Base-by-base conservation (phyloP, 208 protist species). In the Leishmania turanica region DNA sequence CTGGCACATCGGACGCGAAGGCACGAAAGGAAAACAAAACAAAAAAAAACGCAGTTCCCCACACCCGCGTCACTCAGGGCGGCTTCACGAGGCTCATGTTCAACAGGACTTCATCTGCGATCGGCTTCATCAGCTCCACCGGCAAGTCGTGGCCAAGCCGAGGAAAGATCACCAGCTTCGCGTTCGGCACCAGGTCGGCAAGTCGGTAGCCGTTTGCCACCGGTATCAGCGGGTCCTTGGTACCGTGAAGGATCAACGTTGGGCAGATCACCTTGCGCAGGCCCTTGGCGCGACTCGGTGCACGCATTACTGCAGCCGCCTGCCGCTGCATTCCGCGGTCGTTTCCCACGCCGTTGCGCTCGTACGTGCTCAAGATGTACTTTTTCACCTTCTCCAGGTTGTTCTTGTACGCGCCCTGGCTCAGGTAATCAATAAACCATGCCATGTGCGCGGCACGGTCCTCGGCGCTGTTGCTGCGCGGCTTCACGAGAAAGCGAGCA, bases 111-210 rank as follows among this genome's bases (percentile, higher is more conserved):
- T 95, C 88, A 5, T 90, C 83, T 42, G 83, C 83, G 31, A 97
- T 79, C 6, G 83, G 70, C 8, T 51, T 49, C 37, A 89, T 75
- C 42, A 96, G 64, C 64, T 81, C 84, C 9, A 72, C 51, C 1
- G 87, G 91, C 15, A 96, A 84, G 68, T 83, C 75, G 81, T 97
- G 93, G 3, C 90, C 92, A 37, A 95, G 81, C n/a, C 66, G 77
- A 7, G 92, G 89, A 78, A 91, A 93, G 21, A 96, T 70, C 21
- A 97, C 91, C 24, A 97, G 82, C 85, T 93, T 95, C 37, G 91
- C 83, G 17, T 82, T 74, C 8, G 84, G 84, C 49, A 97, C 80
- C 53, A 87, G 11, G 34, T 87, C 81, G 3, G 89, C 92, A 54
- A 95, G 80, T 42, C 86, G 79, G 78, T 87, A 72, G 19, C 88